Evolutionary conservation across 306 rosid genomes (phyloP), one percentile per base, ranked within the genome.

Genomic region (Medicago lupulina): DNA sequence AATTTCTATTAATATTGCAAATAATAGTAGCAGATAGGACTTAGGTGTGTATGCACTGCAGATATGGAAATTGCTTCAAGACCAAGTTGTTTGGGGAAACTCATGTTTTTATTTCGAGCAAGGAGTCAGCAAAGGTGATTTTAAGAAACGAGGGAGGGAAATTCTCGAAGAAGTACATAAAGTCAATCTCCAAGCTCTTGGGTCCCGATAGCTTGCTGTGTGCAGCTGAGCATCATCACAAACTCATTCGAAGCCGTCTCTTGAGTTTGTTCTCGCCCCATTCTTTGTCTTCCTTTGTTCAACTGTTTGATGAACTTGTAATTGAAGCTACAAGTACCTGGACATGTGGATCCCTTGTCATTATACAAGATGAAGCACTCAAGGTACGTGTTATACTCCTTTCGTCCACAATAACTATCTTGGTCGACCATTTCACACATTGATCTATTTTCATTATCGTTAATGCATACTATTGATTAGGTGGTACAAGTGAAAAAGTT

Each of bases 1-100:
- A 28, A 28, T 28, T 28, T 28, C 0, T 28, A 3, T 4, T 28
- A 3, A 28, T 28, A 28, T 3, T 28, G 31, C 4, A 28, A 28
- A 28, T 28, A 28, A 28, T 3, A 28, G 31, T 28, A 28, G 3
- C 31, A 28, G 38, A 34, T 0, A 34, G 46, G 70, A 51, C 3
- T 31, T 14, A 14, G 15, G 13, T 28, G 39, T 36, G 67, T 23
- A 73, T 55, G 36, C 1, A 21, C 5, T 40, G 34, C 49, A 93
- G 97, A 70, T 90, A 86, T n/a, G 98, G 97, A 12, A 70, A 76
- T 31, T 91, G 97, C 60, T 92, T 95, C 82, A 83, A 79, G 87
- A 92, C 99, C 4, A 83, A 85, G 65, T 50, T 95, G 39, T 95
- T 92, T 43, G 89, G 97, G 15, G 89, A 82, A 44, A 95, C 93